Evolutionary conservation across 192 early-diverging fungal genomes (phyloP), one percentile per base, ranked within the genome.

Genomic region (Neocallimastix lanati): DNA sequence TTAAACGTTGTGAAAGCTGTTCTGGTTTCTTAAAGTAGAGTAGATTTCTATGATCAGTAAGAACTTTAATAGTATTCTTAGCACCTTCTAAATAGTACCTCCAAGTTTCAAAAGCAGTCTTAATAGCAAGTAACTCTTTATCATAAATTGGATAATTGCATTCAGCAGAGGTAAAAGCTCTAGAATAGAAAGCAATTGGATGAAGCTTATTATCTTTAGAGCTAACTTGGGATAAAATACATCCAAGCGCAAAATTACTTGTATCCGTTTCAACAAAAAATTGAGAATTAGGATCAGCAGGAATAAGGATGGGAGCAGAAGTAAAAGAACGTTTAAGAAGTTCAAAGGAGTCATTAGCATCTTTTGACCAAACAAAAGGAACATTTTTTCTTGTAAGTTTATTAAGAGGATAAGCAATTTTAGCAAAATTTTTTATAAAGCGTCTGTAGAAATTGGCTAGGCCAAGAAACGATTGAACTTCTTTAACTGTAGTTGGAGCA

Each of bases 11-110:
- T 11, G 30, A 33, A 3, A 33, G 3, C 30, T 33, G 3, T 33
- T 33, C 30, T 11, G 30, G 30, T 33, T 33, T 33, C 30, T 33
- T 33, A 6, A 6, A 11, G 11, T 6, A 33, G 11, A 33, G 30
- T 33, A 87, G 78, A 77, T 86, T 86, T 27, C 81, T 80, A 76
- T 88, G 88, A 78, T 88, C 84, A 2, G 84, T 82, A 78, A 78
- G 79, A 0, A 88, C 81, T 1, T 40, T 81, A 29, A 88, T 80
- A 4, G 77, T 7, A 28, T 76, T 28, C 0, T 29, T 11, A 28
- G 80, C 1, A 2, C 83, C 82, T 76, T 80, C 82, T 28, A 89
- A 77, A 27, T 83, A 83, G 15, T 81, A 79, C 0, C 82, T 28
- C 84, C 86, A 88, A 12, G 82, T 18, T 29, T 77, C 79, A 76